Evolutionary conservation across 805 yeast species (phyloP).

Genomic region (Scheffersomyces coipomensis): DNA sequence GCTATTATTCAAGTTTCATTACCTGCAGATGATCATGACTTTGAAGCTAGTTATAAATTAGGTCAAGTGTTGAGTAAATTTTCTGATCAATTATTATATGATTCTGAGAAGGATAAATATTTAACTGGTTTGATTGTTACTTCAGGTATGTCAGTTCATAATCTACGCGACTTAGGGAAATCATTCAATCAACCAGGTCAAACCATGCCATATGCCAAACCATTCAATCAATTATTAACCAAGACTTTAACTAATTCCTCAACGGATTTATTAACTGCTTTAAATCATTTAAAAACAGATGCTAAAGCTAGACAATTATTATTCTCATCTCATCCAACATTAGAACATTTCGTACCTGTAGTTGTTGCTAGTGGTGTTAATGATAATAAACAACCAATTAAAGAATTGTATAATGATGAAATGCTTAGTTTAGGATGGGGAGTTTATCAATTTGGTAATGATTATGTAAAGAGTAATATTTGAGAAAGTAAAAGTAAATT

Average conservation of each 20-base stretch:
- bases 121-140: constrained; percentile 48
- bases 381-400: constrained; percentile 32
- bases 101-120: constrained; percentile 19
- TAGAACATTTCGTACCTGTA: constrained; percentile 71
- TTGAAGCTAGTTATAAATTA: constrained; percentile 46
- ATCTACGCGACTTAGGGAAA: constrained; percentile 52
- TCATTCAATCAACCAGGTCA: constrained; percentile 12
- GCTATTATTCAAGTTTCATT: constrained; percentile 54
- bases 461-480: no score
- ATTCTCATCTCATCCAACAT: constrained; percentile 65
- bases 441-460: constrained; percentile 48
- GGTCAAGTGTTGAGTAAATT: constrained; percentile 56
- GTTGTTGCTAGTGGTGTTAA: constrained; percentile 60
- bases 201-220: constrained; percentile 46
- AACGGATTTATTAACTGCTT: constrained; percentile 25
- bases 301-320: constrained; percentile 33
- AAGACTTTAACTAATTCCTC: constrained; percentile 31
- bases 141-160: constrained; percentile 83
- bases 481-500: no score
- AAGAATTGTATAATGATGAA: constrained; percentile 46
- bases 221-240: constrained; percentile 50
- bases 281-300: no score
- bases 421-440: constrained; percentile 65
- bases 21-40: constrained; percentile 35
- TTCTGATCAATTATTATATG: constrained; percentile 42